Evolutionary conservation across 2,329 filamentous ascomycete genomes (phyloP).

Genomic region (Botrytis hyacinthi): DNA sequence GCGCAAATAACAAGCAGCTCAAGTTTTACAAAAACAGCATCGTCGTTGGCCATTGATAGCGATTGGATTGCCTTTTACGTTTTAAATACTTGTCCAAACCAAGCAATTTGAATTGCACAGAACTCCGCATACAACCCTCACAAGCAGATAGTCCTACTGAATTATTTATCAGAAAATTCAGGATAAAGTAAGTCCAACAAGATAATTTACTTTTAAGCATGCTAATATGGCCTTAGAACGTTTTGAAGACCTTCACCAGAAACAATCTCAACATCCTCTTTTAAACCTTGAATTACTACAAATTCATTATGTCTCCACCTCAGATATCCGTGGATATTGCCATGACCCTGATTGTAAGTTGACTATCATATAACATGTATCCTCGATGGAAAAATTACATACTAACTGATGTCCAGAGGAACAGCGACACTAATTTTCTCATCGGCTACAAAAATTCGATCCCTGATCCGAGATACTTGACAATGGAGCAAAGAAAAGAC

Average conservation of each 20-base stretch:
- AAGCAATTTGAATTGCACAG: not conserved
- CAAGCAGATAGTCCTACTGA: not conserved
- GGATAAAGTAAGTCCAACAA: not conserved
- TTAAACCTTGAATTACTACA: too few species aligned
- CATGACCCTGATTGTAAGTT: not conserved
- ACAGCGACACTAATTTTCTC: too few species aligned
- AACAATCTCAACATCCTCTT: not conserved
- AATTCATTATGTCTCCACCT: not conserved
- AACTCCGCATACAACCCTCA: too few species aligned
- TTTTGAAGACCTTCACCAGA: not conserved
- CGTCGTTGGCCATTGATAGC: not conserved
- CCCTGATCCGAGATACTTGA: not conserved
- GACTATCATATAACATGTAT: not conserved
- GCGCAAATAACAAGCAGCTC: too few species aligned
- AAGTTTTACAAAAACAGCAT: not conserved
- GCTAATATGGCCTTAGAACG: not conserved
- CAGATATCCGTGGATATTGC: not conserved
- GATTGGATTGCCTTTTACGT: not conserved
- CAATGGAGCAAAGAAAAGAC: not conserved
- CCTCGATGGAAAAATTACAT: not conserved
- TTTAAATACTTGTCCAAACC: not conserved
- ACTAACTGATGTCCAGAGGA: not conserved
- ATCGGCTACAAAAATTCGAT: not conserved
- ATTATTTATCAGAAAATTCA: too few species aligned
- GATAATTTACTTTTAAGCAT: too few species aligned